Conservation (phyloP, 192 early-diverging fungal species). For the Jimgerdemannia flammicorona region DNA sequence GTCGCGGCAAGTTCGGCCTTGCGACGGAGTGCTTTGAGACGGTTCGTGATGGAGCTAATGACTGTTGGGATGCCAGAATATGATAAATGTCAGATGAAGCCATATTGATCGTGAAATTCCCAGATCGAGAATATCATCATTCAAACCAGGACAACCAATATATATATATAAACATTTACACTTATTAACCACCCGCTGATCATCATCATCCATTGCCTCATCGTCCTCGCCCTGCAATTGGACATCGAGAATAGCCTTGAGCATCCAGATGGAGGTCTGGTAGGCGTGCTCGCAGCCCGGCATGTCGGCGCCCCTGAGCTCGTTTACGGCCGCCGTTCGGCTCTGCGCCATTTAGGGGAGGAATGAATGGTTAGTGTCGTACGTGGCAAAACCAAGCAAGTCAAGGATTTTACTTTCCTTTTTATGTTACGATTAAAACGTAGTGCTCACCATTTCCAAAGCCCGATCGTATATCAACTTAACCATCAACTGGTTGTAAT, state of each 20-base stretch:
- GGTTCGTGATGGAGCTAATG: conserved; percentile 1
- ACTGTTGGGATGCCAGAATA: background rate
- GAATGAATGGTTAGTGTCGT: background rate
- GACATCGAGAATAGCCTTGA: conserved; percentile 64
- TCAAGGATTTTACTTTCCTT: background rate
- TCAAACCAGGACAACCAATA: background rate
- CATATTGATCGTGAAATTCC: no score
- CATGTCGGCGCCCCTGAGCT: conserved; percentile 59
- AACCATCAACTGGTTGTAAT: conserved; percentile 53
- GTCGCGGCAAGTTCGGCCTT: background rate
- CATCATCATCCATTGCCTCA: conserved; percentile 48
- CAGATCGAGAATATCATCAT: no score
- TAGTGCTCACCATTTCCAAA: conserved; percentile 53
- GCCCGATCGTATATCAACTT: conserved; percentile 73
- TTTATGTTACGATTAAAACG: background rate
- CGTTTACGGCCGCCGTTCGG: conserved; percentile 58
- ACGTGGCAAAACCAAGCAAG: conserved; percentile 10
- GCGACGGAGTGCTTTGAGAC: background rate
- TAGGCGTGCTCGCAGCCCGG: conserved; percentile 70
- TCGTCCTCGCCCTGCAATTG: conserved; percentile 32
- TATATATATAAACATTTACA: conserved; percentile 29
- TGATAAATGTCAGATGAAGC: background rate
- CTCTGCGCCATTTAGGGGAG: conserved; percentile 26
- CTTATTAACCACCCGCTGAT: conserved; percentile 45
- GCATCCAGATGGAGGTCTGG: conserved; percentile 71